Evolutionary conservation across 169 alveolate species (phyloP).

Genomic region (Plasmodium ovale): DNA sequence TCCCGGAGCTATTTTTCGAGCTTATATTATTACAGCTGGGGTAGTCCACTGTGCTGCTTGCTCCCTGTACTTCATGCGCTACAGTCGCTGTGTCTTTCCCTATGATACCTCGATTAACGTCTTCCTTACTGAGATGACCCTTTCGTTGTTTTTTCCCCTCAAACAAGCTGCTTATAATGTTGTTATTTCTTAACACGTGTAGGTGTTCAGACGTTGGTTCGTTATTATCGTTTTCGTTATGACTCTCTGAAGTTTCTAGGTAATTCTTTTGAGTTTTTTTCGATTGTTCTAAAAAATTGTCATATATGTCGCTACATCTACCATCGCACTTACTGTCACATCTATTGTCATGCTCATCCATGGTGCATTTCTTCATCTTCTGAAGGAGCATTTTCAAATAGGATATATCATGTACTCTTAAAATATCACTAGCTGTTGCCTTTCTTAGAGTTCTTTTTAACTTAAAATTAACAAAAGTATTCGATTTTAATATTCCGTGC

Average conservation of each 20-base stretch:
- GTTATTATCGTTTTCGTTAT: conserved; percentile 91
- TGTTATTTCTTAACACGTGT: conserved; percentile 3
- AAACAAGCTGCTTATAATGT: background rate
- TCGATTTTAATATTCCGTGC: conserved; percentile 89
- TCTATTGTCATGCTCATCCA: conserved; percentile 16
- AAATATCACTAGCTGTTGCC: conserved; percentile 93
- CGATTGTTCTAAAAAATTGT: conserved; percentile 82
- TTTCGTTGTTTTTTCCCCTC: background rate
- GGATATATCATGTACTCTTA: conserved; percentile 96
- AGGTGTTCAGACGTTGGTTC: conserved; percentile 1
- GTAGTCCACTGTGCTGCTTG: background rate
- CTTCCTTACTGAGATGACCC: background rate
- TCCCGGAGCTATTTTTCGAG: background rate
- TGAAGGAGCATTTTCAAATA: conserved; percentile 88
- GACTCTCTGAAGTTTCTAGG: conserved; percentile 91
- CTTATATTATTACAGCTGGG: background rate
- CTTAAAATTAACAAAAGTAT: conserved; percentile 84
- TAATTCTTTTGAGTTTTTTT: conserved; percentile 93
- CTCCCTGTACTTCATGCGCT: background rate
- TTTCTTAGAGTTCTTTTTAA: conserved; percentile 86
- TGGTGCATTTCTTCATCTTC: conserved; percentile 70
- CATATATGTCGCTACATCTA: conserved; percentile 80
- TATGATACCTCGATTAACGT: background rate
- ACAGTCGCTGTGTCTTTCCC: background rate
- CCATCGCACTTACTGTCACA: too few relatives aligned